Conservation (phyloP, 176 grass and related monocot genomes). For the Carex cristatella region DNA sequence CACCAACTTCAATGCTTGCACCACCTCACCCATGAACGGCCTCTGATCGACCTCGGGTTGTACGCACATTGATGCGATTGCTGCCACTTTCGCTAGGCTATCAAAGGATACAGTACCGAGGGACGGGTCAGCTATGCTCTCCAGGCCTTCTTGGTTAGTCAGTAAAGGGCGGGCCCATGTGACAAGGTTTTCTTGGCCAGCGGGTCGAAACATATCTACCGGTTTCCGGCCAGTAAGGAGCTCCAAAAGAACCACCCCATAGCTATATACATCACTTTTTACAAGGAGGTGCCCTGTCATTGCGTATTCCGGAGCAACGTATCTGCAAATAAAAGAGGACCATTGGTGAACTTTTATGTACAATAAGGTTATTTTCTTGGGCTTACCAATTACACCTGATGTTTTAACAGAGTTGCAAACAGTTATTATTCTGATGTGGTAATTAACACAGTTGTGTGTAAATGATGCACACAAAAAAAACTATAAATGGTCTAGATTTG, state of each 20-base stretch:
- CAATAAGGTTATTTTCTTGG: neutral
- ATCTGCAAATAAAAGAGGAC: conserved; percentile 37
- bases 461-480: neutral
- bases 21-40: conserved; percentile 95
- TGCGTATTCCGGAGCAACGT: conserved; percentile 96
- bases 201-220: conserved; percentile 77
- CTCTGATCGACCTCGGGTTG: conserved; percentile 97
- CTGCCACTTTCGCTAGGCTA: conserved; percentile 75
- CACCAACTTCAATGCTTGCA: conserved; percentile 90
- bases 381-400: neutral
- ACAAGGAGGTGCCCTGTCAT: conserved; percentile 99
- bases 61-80: conserved; percentile 97
- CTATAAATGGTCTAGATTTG: neutral
- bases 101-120: conserved; percentile 59
- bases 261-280: conserved; percentile 99
- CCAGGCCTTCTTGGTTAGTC: conserved; percentile 59
- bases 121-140: conserved; percentile 68
- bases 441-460: neutral
- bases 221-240: conserved; percentile 91
- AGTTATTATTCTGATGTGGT: neutral
- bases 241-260: conserved; percentile 93
- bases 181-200: conserved; percentile 93
- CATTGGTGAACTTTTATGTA: neutral
- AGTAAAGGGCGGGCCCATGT: conserved; percentile 84
- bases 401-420: neutral